Evolutionary conservation across 1,284 basidiomycete genomes (phyloP).

Genomic region (Polyporus tsugae): DNA sequence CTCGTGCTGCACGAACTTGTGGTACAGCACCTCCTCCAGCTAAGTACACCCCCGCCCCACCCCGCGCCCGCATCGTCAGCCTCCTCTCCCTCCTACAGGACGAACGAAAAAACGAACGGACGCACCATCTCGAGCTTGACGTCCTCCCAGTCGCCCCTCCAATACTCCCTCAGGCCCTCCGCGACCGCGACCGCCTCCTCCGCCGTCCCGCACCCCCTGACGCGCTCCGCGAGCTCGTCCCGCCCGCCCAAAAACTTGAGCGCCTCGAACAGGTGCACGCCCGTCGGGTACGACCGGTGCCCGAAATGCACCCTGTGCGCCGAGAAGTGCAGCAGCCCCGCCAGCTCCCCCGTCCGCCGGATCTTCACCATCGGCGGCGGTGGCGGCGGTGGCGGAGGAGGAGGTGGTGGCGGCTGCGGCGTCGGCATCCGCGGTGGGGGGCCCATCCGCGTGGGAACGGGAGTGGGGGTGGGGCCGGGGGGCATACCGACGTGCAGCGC

Average conservation of each 20-base stretch:
- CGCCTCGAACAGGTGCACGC: constrained; percentile 72
- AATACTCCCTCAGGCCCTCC: constrained; percentile 46
- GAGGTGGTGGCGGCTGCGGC: constrained; percentile 9
- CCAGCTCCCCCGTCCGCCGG: constrained; percentile 33
- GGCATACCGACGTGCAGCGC: neutral
- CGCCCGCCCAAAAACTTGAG: constrained; percentile 62
- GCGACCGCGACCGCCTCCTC: constrained; percentile 60
- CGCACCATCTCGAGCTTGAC: constrained; percentile 58
- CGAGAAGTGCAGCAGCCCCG: constrained; percentile 66
- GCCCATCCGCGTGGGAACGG: neutral
- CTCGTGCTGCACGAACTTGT: constrained; percentile 70
- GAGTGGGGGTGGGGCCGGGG: neutral
- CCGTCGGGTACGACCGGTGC: constrained; percentile 64
- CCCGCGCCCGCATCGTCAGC: neutral
- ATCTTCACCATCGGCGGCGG: constrained; percentile 27
- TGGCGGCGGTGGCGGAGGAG: constrained; percentile 6
- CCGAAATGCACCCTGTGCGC: constrained; percentile 60
- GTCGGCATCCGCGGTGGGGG: constrained; percentile 9
- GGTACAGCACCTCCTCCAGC: constrained; percentile 67
- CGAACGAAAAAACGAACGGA: constrained; percentile 20
- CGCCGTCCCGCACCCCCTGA: constrained; percentile 54
- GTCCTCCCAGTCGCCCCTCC: constrained; percentile 61
- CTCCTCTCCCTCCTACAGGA: neutral
- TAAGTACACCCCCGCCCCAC: constrained; percentile 39
- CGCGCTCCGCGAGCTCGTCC: constrained; percentile 59